Evolutionary conservation across 805 yeast genomes (phyloP), one percentile per base, ranked within the genome.

Genomic region (Saccharomycopsis amapae): DNA sequence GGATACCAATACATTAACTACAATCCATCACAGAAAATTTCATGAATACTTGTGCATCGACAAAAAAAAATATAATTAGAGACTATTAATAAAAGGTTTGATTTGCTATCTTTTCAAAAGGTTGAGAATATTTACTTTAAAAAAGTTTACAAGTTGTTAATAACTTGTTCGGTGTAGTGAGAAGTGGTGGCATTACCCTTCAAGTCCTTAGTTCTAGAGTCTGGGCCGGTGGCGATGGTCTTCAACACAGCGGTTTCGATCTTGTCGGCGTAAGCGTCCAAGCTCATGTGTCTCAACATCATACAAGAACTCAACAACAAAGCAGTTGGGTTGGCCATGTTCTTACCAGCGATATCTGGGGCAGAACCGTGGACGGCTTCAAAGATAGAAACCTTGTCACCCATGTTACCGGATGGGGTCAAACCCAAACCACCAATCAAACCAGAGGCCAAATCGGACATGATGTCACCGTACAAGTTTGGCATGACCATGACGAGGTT

Each of bases 291-390:
- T 74, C 95, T 85, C 76, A 93, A 82, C 97, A 93, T 90, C 97
- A 93, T 93, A 64, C 89, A 87, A 38, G 97, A 90, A 42, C 96
- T 87, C 64, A 93, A 77, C 66, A 93, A 75, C 64, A 93, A 71
- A 48, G 98, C 98, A 52, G 98, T 93, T 72, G 98, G 98, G 80
- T 93, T 93, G 55, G 98, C 98, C 66, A 86, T 79, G 65, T 95
- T 94, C 77, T 93, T 87, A 64, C 98, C 98, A 53, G 97, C 97
- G 62, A 93, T 93, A 68, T 93, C 98, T 59, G 98, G 98, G 54
- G 98, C 98, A 49, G 97, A 89, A 67, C 98, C 98, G 69, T 93
- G 98, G 62, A 93, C 98, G 55, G 98, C 98, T 79, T 93, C 98
- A 67, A 93, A 93, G 65, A 93, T 90, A 47, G 97, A 87, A 54